phyloP scores from a whole-genome alignment of 352 stramenopile genomes.

The Detonula confervacea region DNA sequence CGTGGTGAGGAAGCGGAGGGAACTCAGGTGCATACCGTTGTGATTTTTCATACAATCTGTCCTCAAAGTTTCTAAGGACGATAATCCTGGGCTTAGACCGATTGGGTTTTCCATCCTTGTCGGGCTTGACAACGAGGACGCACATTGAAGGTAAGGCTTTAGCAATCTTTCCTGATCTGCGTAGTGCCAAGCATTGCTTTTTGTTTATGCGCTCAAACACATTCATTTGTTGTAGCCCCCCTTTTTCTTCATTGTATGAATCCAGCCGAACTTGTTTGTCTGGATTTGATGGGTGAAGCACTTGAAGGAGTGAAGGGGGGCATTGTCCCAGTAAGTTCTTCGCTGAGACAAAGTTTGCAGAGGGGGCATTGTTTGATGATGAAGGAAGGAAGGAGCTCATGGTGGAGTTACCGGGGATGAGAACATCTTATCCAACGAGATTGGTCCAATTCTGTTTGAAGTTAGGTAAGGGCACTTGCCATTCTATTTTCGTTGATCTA shows the following conservation, averaged over 20 bases:
- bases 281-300: slow-evolving; percentile 11
- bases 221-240: slow-evolving; percentile 1
- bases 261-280: slow-evolving; percentile 13
- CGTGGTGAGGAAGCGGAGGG: background rate
- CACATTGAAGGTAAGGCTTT: background rate
- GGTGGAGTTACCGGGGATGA: slow-evolving; percentile 15
- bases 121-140: background rate
- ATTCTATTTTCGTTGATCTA: background rate
- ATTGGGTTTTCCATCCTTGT: background rate
- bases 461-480: slow-evolving; percentile 4
- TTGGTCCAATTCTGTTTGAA: slow-evolving; percentile 4
- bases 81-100: background rate
- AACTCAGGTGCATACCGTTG: background rate
- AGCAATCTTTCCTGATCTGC: background rate
- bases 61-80: slow-evolving; percentile 11
- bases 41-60: slow-evolving; percentile 28
- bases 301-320: slow-evolving; percentile 8
- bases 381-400: slow-evolving; percentile 12
- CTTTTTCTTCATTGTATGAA: slow-evolving; percentile 25
- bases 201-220: slow-evolving; percentile 27
- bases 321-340: background rate
- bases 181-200: background rate
- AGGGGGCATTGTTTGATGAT: background rate
- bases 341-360: background rate
- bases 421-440: background rate